These are phyloP conservation scores for Vavraia culicis DNA, from an alignment of 371 early-diverging fungal species.

Conservation along the genomic window DNA sequence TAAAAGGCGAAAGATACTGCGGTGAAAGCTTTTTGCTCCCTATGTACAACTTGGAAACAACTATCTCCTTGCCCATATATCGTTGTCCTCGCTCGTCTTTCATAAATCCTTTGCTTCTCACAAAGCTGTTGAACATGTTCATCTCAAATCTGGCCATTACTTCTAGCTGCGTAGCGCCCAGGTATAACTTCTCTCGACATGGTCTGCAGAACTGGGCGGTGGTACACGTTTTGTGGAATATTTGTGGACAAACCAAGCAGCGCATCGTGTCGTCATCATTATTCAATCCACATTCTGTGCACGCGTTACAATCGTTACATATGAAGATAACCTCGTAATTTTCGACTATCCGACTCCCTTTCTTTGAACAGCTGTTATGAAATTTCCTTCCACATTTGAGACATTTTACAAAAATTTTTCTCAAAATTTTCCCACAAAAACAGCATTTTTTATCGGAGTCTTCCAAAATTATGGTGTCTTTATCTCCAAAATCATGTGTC, in stretches of 20 bases:
- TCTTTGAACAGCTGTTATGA: slow-evolving; percentile 7
- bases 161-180: no score
- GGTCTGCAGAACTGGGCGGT: no score
- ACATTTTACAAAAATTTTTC: slow-evolving; percentile 26
- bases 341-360: slow-evolving; percentile 5
- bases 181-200: no score
- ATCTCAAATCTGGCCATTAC: no score
- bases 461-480: no score
- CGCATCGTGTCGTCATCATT: background rate
- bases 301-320: slow-evolving; percentile 10
- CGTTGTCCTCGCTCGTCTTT: no score
- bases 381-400: slow-evolving; percentile 6
- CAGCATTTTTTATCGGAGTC: background rate
- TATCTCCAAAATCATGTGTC: no score
- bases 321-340: slow-evolving; percentile 2
- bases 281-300: slow-evolving; percentile 7
- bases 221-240: slow-evolving; percentile 1
- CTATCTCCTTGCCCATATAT: background rate
- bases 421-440: slow-evolving; percentile 21
- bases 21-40: slow-evolving; percentile 15
- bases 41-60: slow-evolving; percentile 1
- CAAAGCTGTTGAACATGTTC: no score
- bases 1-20: slow-evolving; percentile 16
- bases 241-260: slow-evolving; percentile 9
- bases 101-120: no score